Evolutionary conservation across 805 yeast species (phyloP).

Genomic region (Ogataea populi-albae): DNA sequence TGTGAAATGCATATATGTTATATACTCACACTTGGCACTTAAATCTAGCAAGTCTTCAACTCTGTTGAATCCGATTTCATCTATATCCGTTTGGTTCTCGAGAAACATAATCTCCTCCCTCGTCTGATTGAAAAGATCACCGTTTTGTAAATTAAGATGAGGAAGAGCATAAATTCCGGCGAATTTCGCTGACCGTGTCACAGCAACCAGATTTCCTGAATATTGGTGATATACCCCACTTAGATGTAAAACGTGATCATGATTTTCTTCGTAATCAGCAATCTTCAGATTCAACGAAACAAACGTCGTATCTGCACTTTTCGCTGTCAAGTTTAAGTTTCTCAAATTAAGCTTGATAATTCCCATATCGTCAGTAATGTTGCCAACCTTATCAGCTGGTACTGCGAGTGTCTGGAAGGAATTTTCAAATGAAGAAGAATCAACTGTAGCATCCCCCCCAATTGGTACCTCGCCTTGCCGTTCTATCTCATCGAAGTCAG

Average conservation of each 20-base stretch:
- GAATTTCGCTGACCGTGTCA: conserved; percentile 63
- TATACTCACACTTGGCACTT: conserved; percentile 60
- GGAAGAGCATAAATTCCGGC: conserved; percentile 60
- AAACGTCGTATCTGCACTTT: conserved; percentile 29
- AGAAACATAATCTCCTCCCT: conserved; percentile 43
- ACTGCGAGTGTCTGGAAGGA: conserved; percentile 7
- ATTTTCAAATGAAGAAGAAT: conserved; percentile 13
- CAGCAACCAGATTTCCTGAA: conserved; percentile 58
- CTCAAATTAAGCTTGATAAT: conserved; percentile 16
- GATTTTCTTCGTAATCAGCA: conserved; percentile 45
- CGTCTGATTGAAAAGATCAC: conserved; percentile 42
- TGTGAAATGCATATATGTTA: conserved; percentile 64
- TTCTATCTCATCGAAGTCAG: conserved; percentile 19
- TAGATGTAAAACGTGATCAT: conserved; percentile 48
- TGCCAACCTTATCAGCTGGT: conserved; percentile 20
- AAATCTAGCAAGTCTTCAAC: conserved; percentile 35
- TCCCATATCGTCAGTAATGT: conserved; percentile 28
- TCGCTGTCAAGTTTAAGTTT: conserved; percentile 14
- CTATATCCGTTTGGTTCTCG: conserved; percentile 39
- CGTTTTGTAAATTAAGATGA: conserved; percentile 44
- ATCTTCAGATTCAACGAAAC: conserved; percentile 33
- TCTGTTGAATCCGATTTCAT: conserved; percentile 37
- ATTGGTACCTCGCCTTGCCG: conserved; percentile 9
- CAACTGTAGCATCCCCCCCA: conserved; percentile 13
- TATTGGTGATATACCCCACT: conserved; percentile 65